Percentiles rank a stretch among this genome's conserved stretches.
Evolutionary conservation across 2,329 filamentous ascomycete genomes (phyloP).

Genomic region (Venturiaceae sp.): DNA sequence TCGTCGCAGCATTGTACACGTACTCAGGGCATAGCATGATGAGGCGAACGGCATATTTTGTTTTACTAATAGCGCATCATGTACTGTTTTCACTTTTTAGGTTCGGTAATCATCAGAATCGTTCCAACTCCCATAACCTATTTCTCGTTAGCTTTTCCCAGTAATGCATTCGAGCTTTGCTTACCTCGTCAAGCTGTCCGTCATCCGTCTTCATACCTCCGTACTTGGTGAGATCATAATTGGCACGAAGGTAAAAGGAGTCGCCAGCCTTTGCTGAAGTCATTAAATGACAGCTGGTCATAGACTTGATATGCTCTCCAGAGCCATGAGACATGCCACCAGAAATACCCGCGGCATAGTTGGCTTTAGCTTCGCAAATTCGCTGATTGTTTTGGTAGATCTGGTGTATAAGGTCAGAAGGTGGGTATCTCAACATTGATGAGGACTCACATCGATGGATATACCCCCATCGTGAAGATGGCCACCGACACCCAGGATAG

Average conservation of each 20-base stretch:
- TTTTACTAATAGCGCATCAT: too few relatives aligned
- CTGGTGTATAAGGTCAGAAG: too few relatives aligned
- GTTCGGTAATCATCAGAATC: neutral
- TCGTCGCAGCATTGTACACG: too few relatives aligned
- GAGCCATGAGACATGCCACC: neutral
- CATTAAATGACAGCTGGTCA: constrained; percentile 2
- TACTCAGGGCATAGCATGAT: too few relatives aligned
- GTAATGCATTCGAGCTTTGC: neutral
- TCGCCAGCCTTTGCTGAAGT: neutral
- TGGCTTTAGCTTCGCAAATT: neutral
- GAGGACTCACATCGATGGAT: too few relatives aligned
- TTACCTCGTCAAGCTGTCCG: neutral
- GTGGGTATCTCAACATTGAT: too few relatives aligned
- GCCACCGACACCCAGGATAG: neutral
- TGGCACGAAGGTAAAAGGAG: neutral
- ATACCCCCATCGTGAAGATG: constrained; percentile 2
- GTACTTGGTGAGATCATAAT: constrained; percentile 3
- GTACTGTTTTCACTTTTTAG: constrained; percentile 41
- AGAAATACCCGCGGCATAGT: neutral
- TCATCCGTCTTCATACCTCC: neutral
- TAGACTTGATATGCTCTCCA: neutral
- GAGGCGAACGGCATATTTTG: too few relatives aligned
- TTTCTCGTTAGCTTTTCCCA: neutral
- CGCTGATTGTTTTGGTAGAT: neutral
- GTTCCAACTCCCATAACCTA: constrained; percentile 1